Conservation (phyloP, 2,329 filamentous ascomycete species). For the Penicillium janthinellum region DNA sequence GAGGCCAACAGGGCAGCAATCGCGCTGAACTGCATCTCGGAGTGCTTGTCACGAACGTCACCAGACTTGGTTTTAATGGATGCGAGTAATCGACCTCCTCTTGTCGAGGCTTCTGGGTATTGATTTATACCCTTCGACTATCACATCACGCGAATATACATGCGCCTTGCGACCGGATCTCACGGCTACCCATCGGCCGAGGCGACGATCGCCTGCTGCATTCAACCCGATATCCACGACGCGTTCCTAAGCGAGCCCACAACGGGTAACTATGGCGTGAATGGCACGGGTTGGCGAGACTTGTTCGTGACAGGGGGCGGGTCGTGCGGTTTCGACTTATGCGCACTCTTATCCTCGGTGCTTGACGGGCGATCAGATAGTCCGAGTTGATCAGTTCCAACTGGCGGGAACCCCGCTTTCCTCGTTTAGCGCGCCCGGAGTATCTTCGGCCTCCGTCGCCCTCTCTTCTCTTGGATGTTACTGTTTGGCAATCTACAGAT, state of each 20-base stretch:
- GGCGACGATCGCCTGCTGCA: slow-evolving; percentile 3
- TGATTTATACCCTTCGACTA: neutral
- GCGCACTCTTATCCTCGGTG: neutral
- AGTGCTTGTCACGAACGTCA: neutral
- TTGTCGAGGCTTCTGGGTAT: neutral
- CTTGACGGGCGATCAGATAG: neutral
- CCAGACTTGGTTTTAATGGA: neutral
- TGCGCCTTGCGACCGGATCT: neutral
- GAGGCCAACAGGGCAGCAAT: slow-evolving; percentile 9
- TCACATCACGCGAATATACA: neutral
- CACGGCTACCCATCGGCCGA: slow-evolving; percentile 1
- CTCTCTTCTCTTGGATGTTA: neutral
- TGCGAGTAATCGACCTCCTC: neutral
- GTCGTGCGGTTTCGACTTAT: neutral
- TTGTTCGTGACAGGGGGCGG: neutral
- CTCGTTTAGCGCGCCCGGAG: neutral
- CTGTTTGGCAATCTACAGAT: neutral
- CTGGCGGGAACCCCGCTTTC: neutral
- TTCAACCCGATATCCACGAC: slow-evolving; percentile 1
- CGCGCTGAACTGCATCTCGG: slow-evolving; percentile 26
- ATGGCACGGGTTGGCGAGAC: neutral
- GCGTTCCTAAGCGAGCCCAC: slow-evolving; percentile 5
- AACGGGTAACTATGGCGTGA: neutral
- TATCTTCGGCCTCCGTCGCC: neutral
- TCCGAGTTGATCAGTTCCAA: slow-evolving; percentile 5